These are phyloP conservation scores for Stropharia rugosoannulata DNA, from an alignment of 768 basidiomycete species.

Conservation along the genomic window DNA sequence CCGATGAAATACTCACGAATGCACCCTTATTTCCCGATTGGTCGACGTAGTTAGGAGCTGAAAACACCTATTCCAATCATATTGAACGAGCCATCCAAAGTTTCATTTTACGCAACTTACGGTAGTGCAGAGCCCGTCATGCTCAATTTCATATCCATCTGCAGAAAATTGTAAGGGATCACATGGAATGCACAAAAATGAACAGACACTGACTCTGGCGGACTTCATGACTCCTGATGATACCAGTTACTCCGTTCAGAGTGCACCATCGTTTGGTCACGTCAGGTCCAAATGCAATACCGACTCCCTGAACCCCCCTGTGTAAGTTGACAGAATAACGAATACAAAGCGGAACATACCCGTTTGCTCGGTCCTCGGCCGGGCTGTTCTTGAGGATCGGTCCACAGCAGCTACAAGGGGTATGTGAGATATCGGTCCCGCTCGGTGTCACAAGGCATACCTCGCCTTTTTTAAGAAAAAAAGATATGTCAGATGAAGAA, in stretches of 20 bases:
- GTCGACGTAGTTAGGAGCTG: conserved; percentile 95
- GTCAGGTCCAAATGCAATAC: conserved; percentile 94
- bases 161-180: not conserved
- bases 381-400: conserved; percentile 85
- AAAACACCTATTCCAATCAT: conserved; percentile 62
- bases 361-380: conserved; percentile 97
- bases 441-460: conserved; percentile 31
- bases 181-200: not conserved
- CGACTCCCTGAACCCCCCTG: conserved; percentile 76
- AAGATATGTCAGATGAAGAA: conserved; percentile 7
- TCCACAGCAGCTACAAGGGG: conserved; percentile 77
- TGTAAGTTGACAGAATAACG: conserved; percentile 4
- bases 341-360: conserved; percentile 38
- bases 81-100: conserved; percentile 4
- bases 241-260: conserved; percentile 80
- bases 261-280: conserved; percentile 90
- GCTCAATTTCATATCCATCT: conserved; percentile 96
- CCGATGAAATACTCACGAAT: conserved; percentile 54
- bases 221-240: conserved; percentile 97
- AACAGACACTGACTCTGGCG: conserved; percentile 63
- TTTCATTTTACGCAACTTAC: conserved; percentile 35
- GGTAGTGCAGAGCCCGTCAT: conserved; percentile 92
- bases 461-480: conserved; percentile 49
- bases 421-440: conserved; percentile 8
- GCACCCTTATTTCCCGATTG: conserved; percentile 91